Base-by-base conservation (phyloP, 2,329 filamentous ascomycete genomes). In the Fusarium kyushuense region DNA sequence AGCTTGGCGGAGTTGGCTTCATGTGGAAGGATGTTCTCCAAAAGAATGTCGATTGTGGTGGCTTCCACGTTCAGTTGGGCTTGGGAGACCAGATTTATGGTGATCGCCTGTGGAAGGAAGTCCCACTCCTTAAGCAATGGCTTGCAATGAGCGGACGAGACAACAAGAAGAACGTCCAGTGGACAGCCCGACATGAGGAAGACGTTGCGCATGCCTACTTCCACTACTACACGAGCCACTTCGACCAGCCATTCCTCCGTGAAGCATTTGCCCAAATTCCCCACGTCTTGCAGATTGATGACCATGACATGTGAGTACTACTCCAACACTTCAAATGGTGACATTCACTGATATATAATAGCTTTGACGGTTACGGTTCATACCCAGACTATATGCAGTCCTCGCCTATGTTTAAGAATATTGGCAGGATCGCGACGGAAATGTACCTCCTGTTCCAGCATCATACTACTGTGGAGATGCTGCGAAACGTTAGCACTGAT, bases 1-100 rank as follows among this genome's bases (percentile, higher is more conserved):
- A 91, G 72, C 86, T 98, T 2, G 96, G 96, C 30, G 96, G 96
- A 2, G 87, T 96, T 2, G 93, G 94, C 1, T 92, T 96, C 76
- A 97, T 99, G 95, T 99, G 96, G 96, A 98, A 97, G 75, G 96
- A 99, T 74, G 94, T 99, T 29, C 85, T 99, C 76, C 94, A 97
- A 80, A 97, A 97, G 84, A 97, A 99, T 74, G 89, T 94, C 29
- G 96, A 99, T 73, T 97, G 94, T 72, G 94, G 94, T 56, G 96
- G 96, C 2, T 99, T 98, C 78, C 96, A 99, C 75, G 90, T 93
- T 9, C 96, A 99, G 76, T 84, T 99, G 10, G 96, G 95, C 16
- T 82, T 97, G 6, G 96, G 96, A 56, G 93, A 96, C 63, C 96
- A 99, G 77, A 96, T 99, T 53, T 98, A 96, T 76, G 96, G 93